Base-by-base conservation (phyloP, 257 asterid species). In the Jasminum sambac region DNA sequence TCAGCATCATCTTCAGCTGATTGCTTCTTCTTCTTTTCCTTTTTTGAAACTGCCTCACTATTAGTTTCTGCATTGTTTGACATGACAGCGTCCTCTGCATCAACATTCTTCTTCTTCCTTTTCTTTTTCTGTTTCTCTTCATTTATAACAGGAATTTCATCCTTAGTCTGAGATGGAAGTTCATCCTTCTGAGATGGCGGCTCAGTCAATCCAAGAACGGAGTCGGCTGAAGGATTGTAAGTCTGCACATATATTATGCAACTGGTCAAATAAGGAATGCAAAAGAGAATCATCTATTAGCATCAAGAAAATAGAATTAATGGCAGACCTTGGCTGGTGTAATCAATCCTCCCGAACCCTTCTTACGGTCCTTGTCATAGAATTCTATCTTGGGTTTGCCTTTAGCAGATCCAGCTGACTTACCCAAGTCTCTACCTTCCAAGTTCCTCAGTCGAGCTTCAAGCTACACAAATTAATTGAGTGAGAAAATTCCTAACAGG, bases 371-470 rank as follows among this genome's bases (percentile, higher is more conserved):
- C 85, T 89, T 91, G 84, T 87, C 91, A 67, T 89, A 91, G 71
- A 82, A 65, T 84, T 91, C 97, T 26, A 89, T 89, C 81, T 83
- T 89, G 2, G 96, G 96, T 69, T 91, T 89, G 75, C 96, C 96
- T 82, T 91, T 91, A 12, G 76, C 86, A 36, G 96, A 91, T 10
- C 96, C 95, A 83, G 93, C 96, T 66, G 91, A 84, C n/a, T 78
- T 88, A 41, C 71, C 67, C 40, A 91, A 78, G 30, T 89, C 92
- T 64, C 74, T 87, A 40, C 95, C 96, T 79, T 91, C 97, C 68
- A 91, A 75, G 73, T 69, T 85, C 76, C 95, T 86, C 48, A 91
- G 58, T 30, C 97, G 84, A 5, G 93, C 93, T 73, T 91, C 97
- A 66, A 91, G 88, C 97, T 91, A 58, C 39, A 79, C 12, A 68